Evolutionary conservation across 805 yeast genomes (phyloP).

Genomic region (Candida insectorum): DNA sequence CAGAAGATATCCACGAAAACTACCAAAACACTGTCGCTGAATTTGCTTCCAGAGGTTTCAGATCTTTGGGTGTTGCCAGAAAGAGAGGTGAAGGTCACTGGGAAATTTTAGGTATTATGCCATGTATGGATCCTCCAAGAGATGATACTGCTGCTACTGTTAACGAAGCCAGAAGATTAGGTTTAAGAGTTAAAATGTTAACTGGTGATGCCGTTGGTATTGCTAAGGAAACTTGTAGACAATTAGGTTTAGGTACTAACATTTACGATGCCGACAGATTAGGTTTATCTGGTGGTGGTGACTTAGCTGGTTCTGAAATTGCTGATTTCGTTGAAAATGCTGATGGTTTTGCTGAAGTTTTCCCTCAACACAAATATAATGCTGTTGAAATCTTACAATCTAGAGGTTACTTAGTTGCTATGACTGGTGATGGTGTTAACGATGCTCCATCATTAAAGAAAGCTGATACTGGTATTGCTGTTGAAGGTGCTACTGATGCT

Average conservation of each 20-base stretch:
- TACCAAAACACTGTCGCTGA: conserved; percentile 97
- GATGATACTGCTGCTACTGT: conserved; percentile 96
- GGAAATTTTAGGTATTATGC: conserved; percentile 98
- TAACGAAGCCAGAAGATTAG: conserved; percentile 83
- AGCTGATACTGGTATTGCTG: conserved; percentile 92
- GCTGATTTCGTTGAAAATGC: conserved; percentile 97
- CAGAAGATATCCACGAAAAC: conserved; percentile 90
- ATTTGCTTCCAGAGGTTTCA: conserved; percentile 97
- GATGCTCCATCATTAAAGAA: conserved; percentile 97
- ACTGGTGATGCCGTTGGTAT: conserved; percentile 99
- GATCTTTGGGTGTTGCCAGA: conserved; percentile 98
- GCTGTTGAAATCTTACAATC: conserved; percentile 93
- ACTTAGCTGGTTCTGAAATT: conserved; percentile 95
- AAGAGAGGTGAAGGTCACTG: conserved; percentile 98
- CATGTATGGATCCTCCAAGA: conserved; percentile 99
- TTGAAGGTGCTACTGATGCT: conserved; percentile 97
- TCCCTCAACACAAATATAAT: conserved; percentile 96
- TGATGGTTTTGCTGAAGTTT: conserved; percentile 97
- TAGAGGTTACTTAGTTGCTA: conserved; percentile 96
- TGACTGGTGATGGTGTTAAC: conserved; percentile 99
- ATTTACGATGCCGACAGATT: conserved; percentile 95
- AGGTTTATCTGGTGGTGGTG: conserved; percentile 92
- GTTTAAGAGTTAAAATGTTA: conserved; percentile 95
- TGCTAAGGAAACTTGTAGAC: conserved; percentile 98
- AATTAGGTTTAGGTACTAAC: conserved; percentile 94